Evolutionary conservation across 2,329 filamentous ascomycete species (phyloP).

Genomic region (Hortaea sp.): DNA sequence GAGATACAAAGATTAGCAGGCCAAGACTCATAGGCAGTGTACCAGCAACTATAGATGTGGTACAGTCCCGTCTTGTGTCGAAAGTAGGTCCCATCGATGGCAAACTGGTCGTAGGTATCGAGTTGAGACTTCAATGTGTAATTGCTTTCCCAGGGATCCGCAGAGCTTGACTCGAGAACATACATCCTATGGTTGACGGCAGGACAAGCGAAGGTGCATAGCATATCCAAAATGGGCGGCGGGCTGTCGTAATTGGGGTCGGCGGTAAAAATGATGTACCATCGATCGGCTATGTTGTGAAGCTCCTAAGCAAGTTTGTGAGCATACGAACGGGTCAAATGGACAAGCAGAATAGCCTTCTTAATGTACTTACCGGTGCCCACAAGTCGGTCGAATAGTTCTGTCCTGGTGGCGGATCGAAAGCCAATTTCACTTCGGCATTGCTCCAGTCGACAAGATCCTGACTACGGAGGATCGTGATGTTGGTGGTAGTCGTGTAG

Average conservation of each 20-base stretch:
- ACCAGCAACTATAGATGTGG: slow-evolving; percentile 34
- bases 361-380: slow-evolving; percentile 9
- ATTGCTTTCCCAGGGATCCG: slow-evolving; percentile 36
- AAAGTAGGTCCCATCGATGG: slow-evolving; percentile 46
- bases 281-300: slow-evolving; percentile 35
- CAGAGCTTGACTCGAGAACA: slow-evolving; percentile 34
- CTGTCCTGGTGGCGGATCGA: slow-evolving; percentile 30
- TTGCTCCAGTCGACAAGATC: slow-evolving; percentile 35
- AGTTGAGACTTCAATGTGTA: slow-evolving; percentile 38
- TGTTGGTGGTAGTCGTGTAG: slow-evolving; percentile 31
- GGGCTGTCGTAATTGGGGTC: slow-evolving; percentile 38
- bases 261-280: slow-evolving; percentile 46
- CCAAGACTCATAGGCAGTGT: slow-evolving; percentile 38
- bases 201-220: slow-evolving; percentile 39
- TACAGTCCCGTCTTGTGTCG: slow-evolving; percentile 31
- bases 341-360: too few species aligned
- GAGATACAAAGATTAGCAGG: slow-evolving; percentile 45
- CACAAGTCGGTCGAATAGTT: slow-evolving; percentile 40
- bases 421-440: slow-evolving; percentile 35
- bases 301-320: slow-evolving; percentile 25
- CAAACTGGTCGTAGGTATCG: slow-evolving; percentile 43
- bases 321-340: too few species aligned
- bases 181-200: slow-evolving; percentile 45
- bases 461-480: slow-evolving; percentile 33
- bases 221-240: slow-evolving; percentile 38